phyloP scores from a whole-genome alignment of 306 rosid species.

The Sphenostylis stenocarpa region DNA sequence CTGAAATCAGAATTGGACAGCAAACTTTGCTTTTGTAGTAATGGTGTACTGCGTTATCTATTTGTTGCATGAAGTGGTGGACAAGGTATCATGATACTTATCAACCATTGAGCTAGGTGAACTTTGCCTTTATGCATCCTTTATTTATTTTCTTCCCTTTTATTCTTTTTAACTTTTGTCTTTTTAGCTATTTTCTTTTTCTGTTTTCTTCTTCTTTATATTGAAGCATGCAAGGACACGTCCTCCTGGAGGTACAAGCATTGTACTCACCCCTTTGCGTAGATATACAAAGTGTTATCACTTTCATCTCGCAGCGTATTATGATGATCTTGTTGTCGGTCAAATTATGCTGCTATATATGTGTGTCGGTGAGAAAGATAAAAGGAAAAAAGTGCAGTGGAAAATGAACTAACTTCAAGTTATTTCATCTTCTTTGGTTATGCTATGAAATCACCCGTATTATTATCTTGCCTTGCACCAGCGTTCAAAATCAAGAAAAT shows the following conservation, averaged over 20 bases:
- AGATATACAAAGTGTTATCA: constrained; percentile 45
- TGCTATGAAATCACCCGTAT: constrained; percentile 11
- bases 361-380: constrained; percentile 51
- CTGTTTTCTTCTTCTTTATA: background rate
- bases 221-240: constrained; percentile 55
- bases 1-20: constrained; percentile 38
- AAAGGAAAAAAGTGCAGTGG: constrained; percentile 24
- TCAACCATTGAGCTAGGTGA: constrained; percentile 31
- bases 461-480: no score
- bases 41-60: constrained; percentile 45
- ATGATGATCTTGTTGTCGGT: constrained; percentile 56
- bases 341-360: constrained; percentile 34
- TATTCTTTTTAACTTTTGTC: background rate
- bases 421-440: constrained; percentile 22
- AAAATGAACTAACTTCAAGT: constrained; percentile 18
- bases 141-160: background rate
- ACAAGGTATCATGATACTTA: constrained; percentile 51
- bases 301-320: constrained; percentile 50
- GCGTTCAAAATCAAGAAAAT: constrained; percentile 14
- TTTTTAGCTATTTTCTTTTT: constrained; percentile 1
- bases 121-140: constrained; percentile 37
- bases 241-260: constrained; percentile 59
- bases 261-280: constrained; percentile 56
- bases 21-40: constrained; percentile 46
- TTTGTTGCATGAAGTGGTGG: constrained; percentile 71